These are phyloP conservation scores for Papiliotrema terrestris DNA, from an alignment of 1,284 basidiomycete genomes.

Conservation along the genomic window DNA sequence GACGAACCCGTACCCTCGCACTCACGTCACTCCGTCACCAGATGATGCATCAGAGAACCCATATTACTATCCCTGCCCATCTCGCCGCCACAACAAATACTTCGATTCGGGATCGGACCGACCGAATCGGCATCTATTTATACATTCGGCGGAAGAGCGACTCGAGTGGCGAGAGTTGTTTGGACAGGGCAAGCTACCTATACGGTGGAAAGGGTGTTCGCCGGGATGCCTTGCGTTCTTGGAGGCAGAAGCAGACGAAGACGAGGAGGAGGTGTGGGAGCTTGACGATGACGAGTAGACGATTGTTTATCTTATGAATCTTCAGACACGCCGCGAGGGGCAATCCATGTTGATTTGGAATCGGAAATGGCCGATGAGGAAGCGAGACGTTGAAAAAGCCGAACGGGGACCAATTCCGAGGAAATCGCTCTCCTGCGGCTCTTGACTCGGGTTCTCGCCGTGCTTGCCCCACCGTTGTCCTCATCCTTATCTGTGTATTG, in stretches of 20 bases:
- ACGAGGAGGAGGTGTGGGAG: constrained; percentile 21
- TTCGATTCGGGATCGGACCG: not conserved
- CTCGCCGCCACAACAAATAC: constrained; percentile 33
- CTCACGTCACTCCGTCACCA: constrained; percentile 16
- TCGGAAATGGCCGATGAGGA: not conserved
- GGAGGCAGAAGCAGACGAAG: constrained; percentile 27
- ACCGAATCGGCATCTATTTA: constrained; percentile 30
- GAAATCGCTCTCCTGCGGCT: no score
- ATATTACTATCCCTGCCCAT: constrained; percentile 42
- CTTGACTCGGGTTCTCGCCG: no score
- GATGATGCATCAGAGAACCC: constrained; percentile 46
- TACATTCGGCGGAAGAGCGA: constrained; percentile 45
- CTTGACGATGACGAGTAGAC: constrained; percentile 1
- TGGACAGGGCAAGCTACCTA: constrained; percentile 31
- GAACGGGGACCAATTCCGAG: no score
- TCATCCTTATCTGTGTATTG: no score
- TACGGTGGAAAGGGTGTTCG: constrained; percentile 44
- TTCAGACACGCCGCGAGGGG: no score
- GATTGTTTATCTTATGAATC: no score
- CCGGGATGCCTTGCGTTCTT: constrained; percentile 44
- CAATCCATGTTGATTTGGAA: no score
- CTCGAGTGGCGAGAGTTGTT: constrained; percentile 41
- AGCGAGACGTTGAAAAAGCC: not conserved
- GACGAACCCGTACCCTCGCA: constrained; percentile 28
- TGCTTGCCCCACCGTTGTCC: not conserved